Evolutionary conservation across 2,329 filamentous ascomycete species (phyloP), one percentile per base, ranked within the genome.

Genomic region (Colletotrichum higginsianum): DNA sequence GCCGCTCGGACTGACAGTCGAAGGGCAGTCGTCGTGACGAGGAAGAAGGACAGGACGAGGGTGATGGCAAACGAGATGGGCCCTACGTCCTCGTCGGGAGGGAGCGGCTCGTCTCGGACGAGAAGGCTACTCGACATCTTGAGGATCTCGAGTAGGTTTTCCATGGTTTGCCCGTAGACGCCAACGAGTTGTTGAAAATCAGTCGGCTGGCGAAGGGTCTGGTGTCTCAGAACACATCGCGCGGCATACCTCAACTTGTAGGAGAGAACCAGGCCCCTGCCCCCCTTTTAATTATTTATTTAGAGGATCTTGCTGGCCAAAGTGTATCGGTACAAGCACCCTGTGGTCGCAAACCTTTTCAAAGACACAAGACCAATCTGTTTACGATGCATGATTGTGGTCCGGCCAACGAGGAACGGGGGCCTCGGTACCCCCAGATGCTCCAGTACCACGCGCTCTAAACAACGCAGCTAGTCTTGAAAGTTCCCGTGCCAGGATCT

Each of bases 21-120:
- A 5, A 82, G 67, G 38, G 66, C 52, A 9, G 79, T 81, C 1
- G 80, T 80, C 66, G 78, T 66, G 67, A 80, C 73, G 50, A 79
- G 76, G 13, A 82, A 71, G 12, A 73, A 60, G 13, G 79, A 77
- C 38, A 82, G 73, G 18, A 77, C 66, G n/a, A 75, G 75, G 4
- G 80, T 80, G 13, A 82, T 57, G 26, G 75, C 75, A 2, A 82
- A 62, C 5, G 82, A 71, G 4, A 76, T 67, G 16, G 79, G 78
- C 0, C 79, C 80, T 23, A 77, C 74, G 61, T 82, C 82, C 0
- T 75, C 68, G 60, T 77, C 79, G 12, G 80, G 77, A 1, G 84
- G 82, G 26, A 86, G 67, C n/a, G 84, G 80, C 61, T 81, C 83
- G 23, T 65, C 46, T 26, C 61, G 50, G 13, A 38, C 12, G 6